These are phyloP conservation scores for Eucalyptus fibrosa DNA, from an alignment of 345 rosid genomes.

Conservation along the genomic window DNA sequence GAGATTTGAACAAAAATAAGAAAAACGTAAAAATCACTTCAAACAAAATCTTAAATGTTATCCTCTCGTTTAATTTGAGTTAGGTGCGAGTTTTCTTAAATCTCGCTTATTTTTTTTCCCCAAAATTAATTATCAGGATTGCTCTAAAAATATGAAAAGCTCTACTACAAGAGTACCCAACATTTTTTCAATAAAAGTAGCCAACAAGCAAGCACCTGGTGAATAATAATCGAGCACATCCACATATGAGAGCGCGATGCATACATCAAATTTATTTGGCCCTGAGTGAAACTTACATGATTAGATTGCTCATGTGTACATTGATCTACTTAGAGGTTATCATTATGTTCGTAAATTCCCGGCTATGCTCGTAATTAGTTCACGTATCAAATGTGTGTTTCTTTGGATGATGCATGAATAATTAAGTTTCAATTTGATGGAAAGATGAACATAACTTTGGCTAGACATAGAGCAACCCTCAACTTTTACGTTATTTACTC, in stretches of 20 bases:
- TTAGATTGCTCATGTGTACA: background rate
- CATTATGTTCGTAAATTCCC: background rate
- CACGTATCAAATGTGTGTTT: background rate
- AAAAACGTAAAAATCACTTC: background rate
- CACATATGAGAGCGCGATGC: background rate
- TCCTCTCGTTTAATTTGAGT: background rate
- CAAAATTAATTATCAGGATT: background rate
- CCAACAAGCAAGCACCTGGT: background rate
- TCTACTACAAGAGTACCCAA: background rate
- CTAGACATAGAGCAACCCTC: background rate
- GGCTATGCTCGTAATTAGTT: background rate
- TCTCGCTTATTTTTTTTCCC: background rate
- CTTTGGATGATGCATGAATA: background rate
- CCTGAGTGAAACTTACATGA: background rate
- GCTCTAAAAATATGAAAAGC: background rate
- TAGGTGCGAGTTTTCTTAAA: background rate
- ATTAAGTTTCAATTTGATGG: background rate
- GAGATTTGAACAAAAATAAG: background rate
- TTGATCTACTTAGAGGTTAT: background rate
- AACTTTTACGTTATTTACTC: background rate
- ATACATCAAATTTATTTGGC: background rate
- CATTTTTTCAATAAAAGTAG: background rate
- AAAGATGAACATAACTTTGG: background rate
- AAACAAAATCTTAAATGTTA: background rate
- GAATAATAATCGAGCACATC: background rate